phyloP scores from a whole-genome alignment of 2,329 filamentous ascomycete genomes.

The Polytolypa hystricis region DNA sequence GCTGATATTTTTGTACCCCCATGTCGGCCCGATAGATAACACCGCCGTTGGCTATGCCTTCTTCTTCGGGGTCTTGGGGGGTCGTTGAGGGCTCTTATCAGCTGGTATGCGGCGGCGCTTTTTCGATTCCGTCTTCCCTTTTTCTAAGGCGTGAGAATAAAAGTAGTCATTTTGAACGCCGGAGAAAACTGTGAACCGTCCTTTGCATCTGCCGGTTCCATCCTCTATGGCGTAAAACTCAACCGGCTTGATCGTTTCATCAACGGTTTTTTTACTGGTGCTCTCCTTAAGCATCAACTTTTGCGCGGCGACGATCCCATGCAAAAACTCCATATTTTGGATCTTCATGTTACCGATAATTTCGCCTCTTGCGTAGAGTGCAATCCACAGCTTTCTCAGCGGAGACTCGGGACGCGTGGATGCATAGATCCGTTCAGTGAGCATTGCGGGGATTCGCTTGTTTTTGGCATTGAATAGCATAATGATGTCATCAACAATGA shows the following conservation, averaged over 20 bases:
- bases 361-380: constrained; percentile 1
- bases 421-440: neutral
- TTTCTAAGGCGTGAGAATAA: no score
- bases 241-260: neutral
- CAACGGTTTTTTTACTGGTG: neutral
- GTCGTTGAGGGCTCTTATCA: neutral
- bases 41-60: no score
- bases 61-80: neutral
- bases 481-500: neutral
- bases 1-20: no score
- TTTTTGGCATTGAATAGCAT: neutral
- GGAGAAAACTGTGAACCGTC: no score
- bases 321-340: constrained; percentile 1
- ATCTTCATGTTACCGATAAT: neutral
- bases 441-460: neutral
- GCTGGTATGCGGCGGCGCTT: no score
- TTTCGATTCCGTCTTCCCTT: no score
- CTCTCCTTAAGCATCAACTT: neutral
- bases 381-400: constrained; percentile 4
- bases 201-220: neutral
- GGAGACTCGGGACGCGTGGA: neutral
- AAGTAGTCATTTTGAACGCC: no score
- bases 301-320: constrained; percentile 1
- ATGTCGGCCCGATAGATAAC: no score
- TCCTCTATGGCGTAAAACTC: constrained; percentile 2